Percentiles rank a stretch among this genome's conserved stretches.
These are phyloP conservation scores for Monilinia aucupariae DNA, from an alignment of 2,329 filamentous ascomycete species.

Conservation along the genomic window DNA sequence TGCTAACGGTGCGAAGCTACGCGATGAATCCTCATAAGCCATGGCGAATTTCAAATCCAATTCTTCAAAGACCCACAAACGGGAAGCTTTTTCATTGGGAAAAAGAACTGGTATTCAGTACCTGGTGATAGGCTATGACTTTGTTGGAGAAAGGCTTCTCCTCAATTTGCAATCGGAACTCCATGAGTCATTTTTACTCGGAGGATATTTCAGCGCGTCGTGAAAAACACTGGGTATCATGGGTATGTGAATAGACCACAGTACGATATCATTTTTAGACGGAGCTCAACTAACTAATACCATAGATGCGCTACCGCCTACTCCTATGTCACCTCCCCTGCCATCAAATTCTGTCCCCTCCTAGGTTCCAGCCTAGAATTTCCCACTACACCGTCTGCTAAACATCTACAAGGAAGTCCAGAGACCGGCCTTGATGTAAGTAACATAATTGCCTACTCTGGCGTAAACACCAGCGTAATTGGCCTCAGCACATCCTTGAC, in stretches of 20 bases:
- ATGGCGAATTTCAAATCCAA: neutral
- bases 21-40: neutral
- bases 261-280: neutral
- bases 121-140: neutral
- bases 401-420: neutral
- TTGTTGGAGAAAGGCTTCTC: neutral
- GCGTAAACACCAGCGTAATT: constrained; percentile 24
- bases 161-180: neutral
- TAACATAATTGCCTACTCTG: constrained; percentile 21
- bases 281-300: neutral
- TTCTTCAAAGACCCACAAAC: neutral
- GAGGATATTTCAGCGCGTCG: too few species aligned
- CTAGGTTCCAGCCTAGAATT: neutral
- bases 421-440: constrained; percentile 5
- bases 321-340: neutral
- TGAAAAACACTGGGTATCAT: neutral
- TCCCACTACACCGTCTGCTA: neutral
- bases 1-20: neutral
- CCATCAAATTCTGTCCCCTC: neutral
- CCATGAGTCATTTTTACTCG: too few species aligned
- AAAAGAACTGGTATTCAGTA: neutral
- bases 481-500: constrained; percentile 24
- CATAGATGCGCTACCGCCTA: neutral
- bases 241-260: neutral
- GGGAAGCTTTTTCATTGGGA: neutral